Conservation (phyloP, 768 basidiomycete species). For the Leccinum subgranulosum region DNA sequence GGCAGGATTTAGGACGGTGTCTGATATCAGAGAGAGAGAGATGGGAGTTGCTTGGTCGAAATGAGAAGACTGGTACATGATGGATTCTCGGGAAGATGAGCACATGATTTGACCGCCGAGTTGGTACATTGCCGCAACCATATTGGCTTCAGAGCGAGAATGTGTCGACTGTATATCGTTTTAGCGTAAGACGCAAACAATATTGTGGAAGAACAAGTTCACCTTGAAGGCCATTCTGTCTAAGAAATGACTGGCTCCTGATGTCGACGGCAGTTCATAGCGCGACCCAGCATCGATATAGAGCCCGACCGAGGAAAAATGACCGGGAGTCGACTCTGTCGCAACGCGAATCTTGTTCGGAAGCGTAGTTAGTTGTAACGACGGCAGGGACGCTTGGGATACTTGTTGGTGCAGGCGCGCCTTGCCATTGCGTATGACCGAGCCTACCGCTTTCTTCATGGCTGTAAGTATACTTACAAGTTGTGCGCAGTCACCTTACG, state of each 20-base stretch:
- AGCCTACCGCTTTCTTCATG: conserved; percentile 41
- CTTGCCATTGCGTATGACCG: conserved; percentile 38
- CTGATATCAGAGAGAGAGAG: conserved; percentile 85
- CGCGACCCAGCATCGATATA: conserved; percentile 93
- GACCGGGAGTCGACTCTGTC: conserved; percentile 86
- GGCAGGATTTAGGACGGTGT: conserved; percentile 80
- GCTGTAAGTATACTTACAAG: not conserved
- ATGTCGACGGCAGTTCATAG: conserved; percentile 70
- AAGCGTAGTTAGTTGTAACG: conserved; percentile 73
- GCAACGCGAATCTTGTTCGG: conserved; percentile 91
- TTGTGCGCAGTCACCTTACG: not conserved
- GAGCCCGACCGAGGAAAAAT: conserved; percentile 91
- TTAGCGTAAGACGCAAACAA: conserved; percentile 3
- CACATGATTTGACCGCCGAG: conserved; percentile 92
- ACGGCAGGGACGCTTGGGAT: conserved; percentile 30
- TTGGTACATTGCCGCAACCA: conserved; percentile 76
- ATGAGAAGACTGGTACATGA: conserved; percentile 98
- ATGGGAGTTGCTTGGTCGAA: conserved; percentile 79
- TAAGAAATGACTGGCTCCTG: conserved; percentile 87
- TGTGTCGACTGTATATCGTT: conserved; percentile 60
- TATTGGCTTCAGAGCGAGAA: conserved; percentile 67
- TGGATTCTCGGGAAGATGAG: conserved; percentile 87
- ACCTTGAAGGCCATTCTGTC: conserved; percentile 99
- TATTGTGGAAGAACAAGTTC: conserved; percentile 3
- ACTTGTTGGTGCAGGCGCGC: conserved; percentile 22